Base-by-base conservation (phyloP, 331 rosid species). In the Malus hybrid region DNA sequence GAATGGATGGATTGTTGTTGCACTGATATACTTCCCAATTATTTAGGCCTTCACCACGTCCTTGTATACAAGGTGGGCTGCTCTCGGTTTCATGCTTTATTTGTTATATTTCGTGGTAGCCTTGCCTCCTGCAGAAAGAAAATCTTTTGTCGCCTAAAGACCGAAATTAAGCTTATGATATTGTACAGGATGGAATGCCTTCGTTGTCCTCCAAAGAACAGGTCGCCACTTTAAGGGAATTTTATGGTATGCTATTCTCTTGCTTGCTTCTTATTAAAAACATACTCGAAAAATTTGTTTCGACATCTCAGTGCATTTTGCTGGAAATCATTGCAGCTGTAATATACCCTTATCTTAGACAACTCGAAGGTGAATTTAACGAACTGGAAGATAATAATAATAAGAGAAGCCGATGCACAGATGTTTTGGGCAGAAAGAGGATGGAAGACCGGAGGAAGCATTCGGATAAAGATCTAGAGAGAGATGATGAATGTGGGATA, bases 1-100 rank as follows among this genome's bases (percentile, higher is more conserved):
- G 90, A 89, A 77, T 88, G 97, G 97, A 82, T 91, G 90, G 89
- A 89, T 79, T 82, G 46, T 74, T 79, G 87, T 63, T 91, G 95
- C 71, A 88, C 90, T 27, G 87, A 89, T 73, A 28, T 88, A 62
- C 78, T 91, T n/a, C 90, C 97, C 54, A 73, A 73, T 73, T 87
- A 24, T 78, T 85, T 91, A 76, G 97, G 97, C 76, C 85, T 89
- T 82, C 81, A 83, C 73, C 85, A 86, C 63, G 67, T 91, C 42
- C 86, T 89, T 55, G 57, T 89, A 5, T 80, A 75, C 86, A 86
- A 86, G 90, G 97, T 91, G 60, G 39, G 68, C 28, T 78, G 24
- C 50, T 50, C 15, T 61, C 42, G 72, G 14, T 71, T 50, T 31
- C 31, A 44, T 42, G 36, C 13, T 32, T 20, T 33, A 18, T 68